Conservation (phyloP, 768 basidiomycete genomes). For the Pulveroboletus sp. region DNA sequence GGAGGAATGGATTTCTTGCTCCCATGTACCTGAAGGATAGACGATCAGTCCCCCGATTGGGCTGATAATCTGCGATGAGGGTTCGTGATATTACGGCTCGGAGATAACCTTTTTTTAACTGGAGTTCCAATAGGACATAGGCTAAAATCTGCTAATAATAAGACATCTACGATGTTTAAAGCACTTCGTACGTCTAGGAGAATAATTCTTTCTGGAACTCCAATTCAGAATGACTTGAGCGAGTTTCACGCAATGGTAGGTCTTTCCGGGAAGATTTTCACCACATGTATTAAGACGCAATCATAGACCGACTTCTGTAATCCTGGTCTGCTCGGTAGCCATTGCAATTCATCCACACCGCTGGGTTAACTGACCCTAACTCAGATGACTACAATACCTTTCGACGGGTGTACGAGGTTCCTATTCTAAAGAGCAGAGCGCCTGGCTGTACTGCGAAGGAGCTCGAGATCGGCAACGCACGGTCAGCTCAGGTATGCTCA, state of each 20-base stretch:
- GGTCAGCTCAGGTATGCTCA: constrained; percentile 62
- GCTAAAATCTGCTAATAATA: constrained; percentile 86
- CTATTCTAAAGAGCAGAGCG: constrained; percentile 81
- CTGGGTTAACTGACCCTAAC: background rate
- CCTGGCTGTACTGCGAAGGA: constrained; percentile 71
- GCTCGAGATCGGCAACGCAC: constrained; percentile 70
- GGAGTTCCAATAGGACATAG: constrained; percentile 62
- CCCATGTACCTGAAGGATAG: background rate
- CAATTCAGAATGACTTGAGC: constrained; percentile 92
- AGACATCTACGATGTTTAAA: constrained; percentile 85
- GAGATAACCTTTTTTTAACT: background rate
- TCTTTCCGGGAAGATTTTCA: background rate
- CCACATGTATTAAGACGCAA: background rate
- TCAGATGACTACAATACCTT: constrained; percentile 74
- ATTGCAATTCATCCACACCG: background rate
- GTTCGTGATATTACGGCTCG: constrained; percentile 29
- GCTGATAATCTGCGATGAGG: constrained; percentile 94
- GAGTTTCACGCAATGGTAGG: constrained; percentile 96
- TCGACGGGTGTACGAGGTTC: constrained; percentile 76
- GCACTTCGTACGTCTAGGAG: constrained; percentile 68
- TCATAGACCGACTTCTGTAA: constrained; percentile 87
- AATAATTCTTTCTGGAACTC: constrained; percentile 92
- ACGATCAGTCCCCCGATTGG: constrained; percentile 77
- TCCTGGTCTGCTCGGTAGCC: constrained; percentile 77
- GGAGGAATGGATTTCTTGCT: background rate